These are phyloP conservation scores for Piper betle DNA, from an alignment of 164 flowering plant species.

Conservation along the genomic window DNA sequence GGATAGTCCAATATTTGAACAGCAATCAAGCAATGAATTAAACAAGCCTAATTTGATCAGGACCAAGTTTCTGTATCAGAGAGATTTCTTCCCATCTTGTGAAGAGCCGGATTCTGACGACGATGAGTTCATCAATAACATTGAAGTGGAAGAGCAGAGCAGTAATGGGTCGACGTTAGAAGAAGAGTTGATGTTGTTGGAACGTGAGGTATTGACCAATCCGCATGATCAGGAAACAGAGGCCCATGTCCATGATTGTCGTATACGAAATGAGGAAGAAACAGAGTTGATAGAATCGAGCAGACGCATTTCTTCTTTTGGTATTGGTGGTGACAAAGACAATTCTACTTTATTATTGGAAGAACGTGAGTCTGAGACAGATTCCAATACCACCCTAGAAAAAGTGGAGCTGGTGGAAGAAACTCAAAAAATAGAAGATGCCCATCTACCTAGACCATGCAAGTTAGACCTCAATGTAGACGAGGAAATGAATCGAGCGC, in stretches of 20 bases:
- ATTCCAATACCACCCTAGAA: too few relatives aligned
- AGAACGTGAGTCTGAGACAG: too few relatives aligned
- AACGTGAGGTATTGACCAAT: constrained; percentile 4
- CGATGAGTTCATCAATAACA: constrained; percentile 16
- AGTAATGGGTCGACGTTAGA: constrained; percentile 41
- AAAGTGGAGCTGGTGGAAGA: too few relatives aligned
- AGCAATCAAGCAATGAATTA: too few relatives aligned
- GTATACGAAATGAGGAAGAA: too few relatives aligned
- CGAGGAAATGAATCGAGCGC: not conserved
- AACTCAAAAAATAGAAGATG: too few relatives aligned
- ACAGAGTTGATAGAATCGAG: too few relatives aligned
- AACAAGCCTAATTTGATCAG: not conserved
- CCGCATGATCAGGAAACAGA: constrained; percentile 10
- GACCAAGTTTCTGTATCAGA: constrained; percentile 7
- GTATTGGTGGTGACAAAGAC: not conserved
- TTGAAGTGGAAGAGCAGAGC: constrained; percentile 17
- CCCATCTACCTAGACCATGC: not conserved
- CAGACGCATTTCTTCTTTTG: too few relatives aligned
- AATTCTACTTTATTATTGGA: not conserved
- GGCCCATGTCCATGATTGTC: constrained; percentile 2
- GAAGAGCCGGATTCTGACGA: constrained; percentile 28
- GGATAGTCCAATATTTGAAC: too few relatives aligned
- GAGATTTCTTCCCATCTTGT: constrained; percentile 18
- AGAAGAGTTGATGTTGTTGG: constrained; percentile 27
- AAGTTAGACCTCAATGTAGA: not conserved